A percentile compares a stretch with the other conserved stretches of the same genome.
Conservation (phyloP, 208 protist genomes). For the Trichomonas vaginalis region DNA sequence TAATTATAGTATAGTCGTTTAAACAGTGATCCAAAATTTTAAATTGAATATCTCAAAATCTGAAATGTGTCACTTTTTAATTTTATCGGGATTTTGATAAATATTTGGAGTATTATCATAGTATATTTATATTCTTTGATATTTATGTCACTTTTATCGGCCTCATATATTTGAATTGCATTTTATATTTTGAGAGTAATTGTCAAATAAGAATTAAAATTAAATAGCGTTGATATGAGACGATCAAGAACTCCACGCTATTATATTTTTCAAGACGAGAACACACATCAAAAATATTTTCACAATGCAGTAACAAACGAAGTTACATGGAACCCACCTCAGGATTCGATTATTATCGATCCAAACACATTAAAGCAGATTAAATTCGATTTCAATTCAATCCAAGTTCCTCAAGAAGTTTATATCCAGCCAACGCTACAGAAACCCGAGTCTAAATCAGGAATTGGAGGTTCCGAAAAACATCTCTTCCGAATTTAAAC, state of each 20-base stretch:
- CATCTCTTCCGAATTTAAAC: not conserved
- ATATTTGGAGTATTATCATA: no score
- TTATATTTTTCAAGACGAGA: not conserved
- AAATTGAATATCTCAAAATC: no score
- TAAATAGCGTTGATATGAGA: no score
- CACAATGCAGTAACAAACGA: not conserved
- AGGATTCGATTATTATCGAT: not conserved
- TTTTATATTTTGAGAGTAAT: no score
- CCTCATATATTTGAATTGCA: no score
- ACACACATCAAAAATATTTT: not conserved
- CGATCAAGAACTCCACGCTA: not conserved
- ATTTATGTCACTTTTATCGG: no score
- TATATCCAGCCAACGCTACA: not conserved
- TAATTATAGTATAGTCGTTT: no score
- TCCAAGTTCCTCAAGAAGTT: not conserved
- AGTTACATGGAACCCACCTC: not conserved
- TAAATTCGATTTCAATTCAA: not conserved
- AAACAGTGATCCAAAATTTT: no score
- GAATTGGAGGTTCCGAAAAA: not conserved
- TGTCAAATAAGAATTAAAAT: no score
- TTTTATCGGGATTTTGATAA: no score
- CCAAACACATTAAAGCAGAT: not conserved
- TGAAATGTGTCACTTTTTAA: no score
- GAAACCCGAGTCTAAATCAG: not conserved
- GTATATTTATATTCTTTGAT: no score